These are phyloP conservation scores for Hypholoma fasciculare DNA, from an alignment of 768 basidiomycete genomes.

Conservation along the genomic window DNA sequence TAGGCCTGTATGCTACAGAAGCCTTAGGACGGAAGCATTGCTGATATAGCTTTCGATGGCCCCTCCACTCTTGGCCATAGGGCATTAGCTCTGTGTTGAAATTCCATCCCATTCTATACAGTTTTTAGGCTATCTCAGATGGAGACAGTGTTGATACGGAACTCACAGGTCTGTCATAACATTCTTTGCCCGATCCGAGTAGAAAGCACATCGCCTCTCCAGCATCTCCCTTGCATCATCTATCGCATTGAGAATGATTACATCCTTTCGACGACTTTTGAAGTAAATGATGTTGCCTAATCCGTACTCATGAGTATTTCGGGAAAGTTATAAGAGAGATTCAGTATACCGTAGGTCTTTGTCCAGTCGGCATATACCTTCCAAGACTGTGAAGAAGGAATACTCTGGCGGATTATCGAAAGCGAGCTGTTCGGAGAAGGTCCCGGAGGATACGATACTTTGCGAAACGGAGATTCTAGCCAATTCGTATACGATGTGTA, in stretches of 20 bases:
- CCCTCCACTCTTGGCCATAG: slow-evolving; percentile 38
- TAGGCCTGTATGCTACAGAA: slow-evolving; percentile 24
- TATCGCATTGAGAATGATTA: slow-evolving; percentile 26
- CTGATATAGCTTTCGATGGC: slow-evolving; percentile 36
- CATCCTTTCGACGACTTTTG: slow-evolving; percentile 17
- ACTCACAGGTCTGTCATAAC: slow-evolving; percentile 18
- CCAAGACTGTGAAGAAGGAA: slow-evolving; percentile 11
- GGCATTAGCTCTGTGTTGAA: slow-evolving; percentile 34
- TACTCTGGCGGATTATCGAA: slow-evolving; percentile 2
- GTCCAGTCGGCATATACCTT: slow-evolving; percentile 15
- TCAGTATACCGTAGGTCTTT: slow-evolving; percentile 14
- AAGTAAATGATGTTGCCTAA: slow-evolving; percentile 20
- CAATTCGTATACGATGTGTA: slow-evolving; percentile 15
- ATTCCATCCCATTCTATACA: slow-evolving; percentile 34
- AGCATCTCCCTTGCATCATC: slow-evolving; percentile 25
- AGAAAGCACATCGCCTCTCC: slow-evolving; percentile 46
- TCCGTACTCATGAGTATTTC: not conserved
- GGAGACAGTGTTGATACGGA: not conserved
- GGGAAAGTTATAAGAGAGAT: not conserved
- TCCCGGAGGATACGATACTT: slow-evolving; percentile 16
- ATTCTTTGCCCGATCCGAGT: slow-evolving; percentile 44
- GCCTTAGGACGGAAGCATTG: slow-evolving; percentile 33
- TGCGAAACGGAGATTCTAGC: slow-evolving; percentile 13
- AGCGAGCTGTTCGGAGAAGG: slow-evolving; percentile 8
- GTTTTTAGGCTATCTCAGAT: not conserved